Conservation (phyloP, 2,329 filamentous ascomycete species). For the Coniochaeta pulveracea region DNA sequence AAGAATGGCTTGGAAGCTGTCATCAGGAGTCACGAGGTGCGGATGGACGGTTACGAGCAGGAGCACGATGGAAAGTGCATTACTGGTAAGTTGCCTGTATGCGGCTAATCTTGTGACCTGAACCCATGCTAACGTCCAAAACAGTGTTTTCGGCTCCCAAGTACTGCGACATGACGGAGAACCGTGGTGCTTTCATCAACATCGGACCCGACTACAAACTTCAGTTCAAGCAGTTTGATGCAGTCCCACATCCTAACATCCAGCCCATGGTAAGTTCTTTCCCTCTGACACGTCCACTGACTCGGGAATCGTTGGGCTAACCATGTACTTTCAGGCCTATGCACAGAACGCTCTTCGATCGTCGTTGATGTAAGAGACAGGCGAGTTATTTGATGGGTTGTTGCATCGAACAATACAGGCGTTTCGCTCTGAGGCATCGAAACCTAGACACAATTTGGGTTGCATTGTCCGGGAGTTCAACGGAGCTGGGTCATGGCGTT, state of each 20-base stretch:
- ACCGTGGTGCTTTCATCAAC: constrained; percentile 98
- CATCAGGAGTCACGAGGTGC: constrained; percentile 93
- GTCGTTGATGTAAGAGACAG: constrained; percentile 49
- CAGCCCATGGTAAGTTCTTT: constrained; percentile 64
- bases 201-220: constrained; percentile 87
- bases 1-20: constrained; percentile 90
- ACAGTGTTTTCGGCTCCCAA: constrained; percentile 90
- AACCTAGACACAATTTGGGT: constrained; percentile 6
- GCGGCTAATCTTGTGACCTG: not conserved
- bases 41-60: constrained; percentile 98
- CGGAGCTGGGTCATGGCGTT: not conserved
- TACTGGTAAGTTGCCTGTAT: constrained; percentile 48
- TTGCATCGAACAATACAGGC: constrained; percentile 6
- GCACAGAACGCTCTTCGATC: constrained; percentile 74
- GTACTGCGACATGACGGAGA: constrained; percentile 97
- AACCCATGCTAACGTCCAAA: constrained; percentile 14
- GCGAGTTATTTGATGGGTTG: not conserved
- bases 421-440: constrained; percentile 2
- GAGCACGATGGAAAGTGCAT: constrained; percentile 95
- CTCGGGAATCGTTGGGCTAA: constrained; percentile 5
- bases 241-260: constrained; percentile 90
- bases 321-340: constrained; percentile 53
- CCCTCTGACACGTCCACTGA: not conserved
- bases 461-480: constrained; percentile 1
- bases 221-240: constrained; percentile 86